Base-by-base conservation (phyloP, 441 rosid species). In the Theobroma grandiflorum region DNA sequence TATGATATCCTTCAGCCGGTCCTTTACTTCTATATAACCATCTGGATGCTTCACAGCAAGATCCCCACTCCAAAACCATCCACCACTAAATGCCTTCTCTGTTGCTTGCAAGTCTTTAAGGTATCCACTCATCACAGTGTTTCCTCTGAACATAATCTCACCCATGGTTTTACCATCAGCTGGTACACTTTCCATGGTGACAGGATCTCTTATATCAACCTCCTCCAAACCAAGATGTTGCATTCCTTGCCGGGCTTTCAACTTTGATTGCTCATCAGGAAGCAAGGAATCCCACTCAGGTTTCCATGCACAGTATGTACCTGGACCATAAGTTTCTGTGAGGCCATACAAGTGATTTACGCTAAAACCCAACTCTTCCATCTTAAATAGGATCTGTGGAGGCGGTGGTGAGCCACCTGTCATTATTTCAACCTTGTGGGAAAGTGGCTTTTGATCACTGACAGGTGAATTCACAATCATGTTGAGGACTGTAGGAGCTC, bases 361-460 rank as follows among this genome's bases (percentile, higher is more conserved):
- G 2, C 18, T 69, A 35, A 78, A 78, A 5, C 81, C 81, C 53
- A 78, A 33, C 74, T 35, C 81, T 58, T 78, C 76, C 76, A 78
- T 78, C 76, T 35, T 71, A 22, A 33, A 35, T 7, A 78, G 69
- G 22, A 78, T 64, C 50, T 70, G 71, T 7, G 76, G 68, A 1
- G 81, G 81, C 6, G 81, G 81, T 15, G 81, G 81, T 31, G 81
- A 73, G 6, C 76, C 81, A 18, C 81, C 81, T 0, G 81, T 71
- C 50, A 47, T 8, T 37, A 78, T 42, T 20, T 18, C 45, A 8
- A 78, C 81, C 58, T 58, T 78, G 47, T 33, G 59, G 26, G 81
- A 22, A 35, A 78, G n/a, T 11, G 70, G 70, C 75, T 20, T 70
- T 16, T 15, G 81, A 3, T 78, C 81, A 10, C 22, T 57, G 11